These are phyloP conservation scores for Eucalyptus coolabah DNA, from an alignment of 345 rosid genomes.

Conservation along the genomic window DNA sequence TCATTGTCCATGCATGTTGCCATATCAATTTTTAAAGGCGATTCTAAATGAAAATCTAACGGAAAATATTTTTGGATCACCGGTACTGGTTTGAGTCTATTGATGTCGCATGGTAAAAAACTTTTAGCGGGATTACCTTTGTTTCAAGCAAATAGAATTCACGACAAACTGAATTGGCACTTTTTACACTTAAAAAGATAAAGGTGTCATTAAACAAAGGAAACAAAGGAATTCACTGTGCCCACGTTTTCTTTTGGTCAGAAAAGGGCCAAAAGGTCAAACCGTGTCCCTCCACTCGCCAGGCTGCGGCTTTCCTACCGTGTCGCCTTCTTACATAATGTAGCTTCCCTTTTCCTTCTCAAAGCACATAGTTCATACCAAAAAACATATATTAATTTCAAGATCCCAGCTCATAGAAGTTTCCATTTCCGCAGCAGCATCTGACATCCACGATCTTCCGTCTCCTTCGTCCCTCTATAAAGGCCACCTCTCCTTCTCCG, in stretches of 20 bases:
- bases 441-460: background rate
- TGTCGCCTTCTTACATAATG: background rate
- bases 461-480: background rate
- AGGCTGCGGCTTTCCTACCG: background rate
- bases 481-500: background rate
- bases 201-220: background rate
- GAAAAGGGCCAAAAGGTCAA: background rate
- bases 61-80: background rate
- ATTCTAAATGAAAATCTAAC: background rate
- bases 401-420: background rate
- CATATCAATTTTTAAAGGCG: background rate
- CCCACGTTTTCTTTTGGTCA: background rate
- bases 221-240: background rate
- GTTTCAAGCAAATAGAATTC: no score
- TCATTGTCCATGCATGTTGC: background rate
- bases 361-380: background rate
- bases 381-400: background rate
- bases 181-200: no score
- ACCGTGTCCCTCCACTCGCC: background rate
- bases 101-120: background rate
- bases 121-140: background rate
- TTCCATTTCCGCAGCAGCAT: background rate
- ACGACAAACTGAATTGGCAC: no score
- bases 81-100: background rate
- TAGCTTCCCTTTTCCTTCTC: background rate